Percentiles rank a stretch among this genome's conserved stretches.
Conservation (phyloP, 345 rosid species). For the Arabidopsis thaliana region TAIR10.1 NC_003075.7:6119001-6119500, state of each 20-base stretch:
- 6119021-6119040: conserved; percentile 59
- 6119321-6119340: conserved; percentile 77
- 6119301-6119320: conserved; percentile 71
- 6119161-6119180: conserved; percentile 18
- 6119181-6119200: conserved; percentile 12
- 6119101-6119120: conserved; percentile 13
- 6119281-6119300: conserved; percentile 18
- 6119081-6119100: conserved; percentile 2
- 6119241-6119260: conserved; percentile 11
- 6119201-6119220: conserved; percentile 21
- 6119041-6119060: conserved; percentile 20
- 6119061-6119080: not conserved
- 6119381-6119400: conserved; percentile 55
- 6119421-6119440: conserved; percentile 25
- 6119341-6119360: conserved; percentile 70
- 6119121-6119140: not conserved
- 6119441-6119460: conserved; percentile 26
- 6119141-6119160: not conserved
- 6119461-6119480: not conserved
- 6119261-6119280: conserved; percentile 13
- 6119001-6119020: conserved; percentile 67
- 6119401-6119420: conserved; percentile 60
- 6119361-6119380: conserved; percentile 69
- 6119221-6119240: conserved; percentile 22
- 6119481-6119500: conserved; percentile 11